Percentiles rank a stretch among this genome's conserved stretches.
Conservation (phyloP, 2,329 filamentous ascomycete genomes). For the Sarocladium brachiariae region DNA sequence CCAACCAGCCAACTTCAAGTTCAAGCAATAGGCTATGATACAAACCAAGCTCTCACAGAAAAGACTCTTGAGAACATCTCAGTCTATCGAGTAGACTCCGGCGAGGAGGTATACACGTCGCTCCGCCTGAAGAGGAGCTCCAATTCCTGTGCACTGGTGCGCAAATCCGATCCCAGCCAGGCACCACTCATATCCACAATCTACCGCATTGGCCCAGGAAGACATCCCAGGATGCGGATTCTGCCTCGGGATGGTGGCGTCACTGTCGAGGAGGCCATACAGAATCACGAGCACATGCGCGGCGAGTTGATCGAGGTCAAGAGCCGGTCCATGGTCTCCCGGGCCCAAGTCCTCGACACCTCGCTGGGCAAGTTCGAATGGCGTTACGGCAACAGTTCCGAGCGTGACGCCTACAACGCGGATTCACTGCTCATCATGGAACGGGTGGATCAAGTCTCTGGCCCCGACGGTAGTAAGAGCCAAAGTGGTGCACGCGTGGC, state of each 20-base stretch:
- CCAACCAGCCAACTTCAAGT: constrained; percentile 10
- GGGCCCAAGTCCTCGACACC: constrained; percentile 16
- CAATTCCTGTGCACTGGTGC: constrained; percentile 19
- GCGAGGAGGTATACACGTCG: constrained; percentile 14
- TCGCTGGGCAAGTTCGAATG: constrained; percentile 16
- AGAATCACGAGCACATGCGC: constrained; percentile 8
- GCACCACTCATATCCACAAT: constrained; percentile 17
- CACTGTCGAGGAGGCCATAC: constrained; percentile 16
- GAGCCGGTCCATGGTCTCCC: constrained; percentile 15
- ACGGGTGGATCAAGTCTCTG: constrained; percentile 10
- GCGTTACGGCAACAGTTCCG: constrained; percentile 15
- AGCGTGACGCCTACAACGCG: constrained; percentile 13
- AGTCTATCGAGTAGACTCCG: constrained; percentile 7
- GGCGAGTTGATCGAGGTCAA: constrained; percentile 14
- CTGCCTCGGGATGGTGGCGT: constrained; percentile 6
- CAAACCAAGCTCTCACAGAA: constrained; percentile 5
- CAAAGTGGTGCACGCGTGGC: constrained; percentile 13
- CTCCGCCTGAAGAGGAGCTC: constrained; percentile 16
- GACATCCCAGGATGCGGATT: constrained; percentile 16
- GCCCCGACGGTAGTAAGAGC: constrained; percentile 8
- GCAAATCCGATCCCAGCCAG: constrained; percentile 9
- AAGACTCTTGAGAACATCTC: constrained; percentile 49
- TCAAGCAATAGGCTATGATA: constrained; percentile 10
- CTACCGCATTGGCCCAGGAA: constrained; percentile 17
- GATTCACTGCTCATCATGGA: constrained; percentile 16